Evolutionary conservation across 2,329 filamentous ascomycete species (phyloP).

Genomic region (Macroventuria anomochaeta): DNA sequence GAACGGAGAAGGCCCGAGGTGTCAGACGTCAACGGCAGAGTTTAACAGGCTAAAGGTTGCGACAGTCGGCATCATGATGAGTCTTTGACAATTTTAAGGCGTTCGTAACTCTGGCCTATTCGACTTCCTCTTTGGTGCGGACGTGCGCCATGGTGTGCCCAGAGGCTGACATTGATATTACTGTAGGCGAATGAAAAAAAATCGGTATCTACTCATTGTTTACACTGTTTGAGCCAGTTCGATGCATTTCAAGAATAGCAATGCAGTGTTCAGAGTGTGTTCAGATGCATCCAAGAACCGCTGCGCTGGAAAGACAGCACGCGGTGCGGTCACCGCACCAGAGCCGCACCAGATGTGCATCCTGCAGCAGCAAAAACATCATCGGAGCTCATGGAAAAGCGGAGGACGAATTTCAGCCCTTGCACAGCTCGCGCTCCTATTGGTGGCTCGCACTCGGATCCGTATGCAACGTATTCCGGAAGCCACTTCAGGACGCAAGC

Average conservation of each 20-base stretch:
- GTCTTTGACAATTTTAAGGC: constrained; percentile 7
- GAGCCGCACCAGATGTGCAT: constrained; percentile 12
- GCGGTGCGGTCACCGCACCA: constrained; percentile 7
- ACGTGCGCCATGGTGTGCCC: neutral
- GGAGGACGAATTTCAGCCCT: constrained; percentile 1
- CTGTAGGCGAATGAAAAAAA: no score
- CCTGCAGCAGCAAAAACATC: neutral
- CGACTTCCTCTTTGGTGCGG: constrained; percentile 7
- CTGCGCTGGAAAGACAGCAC: constrained; percentile 1
- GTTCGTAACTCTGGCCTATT: neutral
- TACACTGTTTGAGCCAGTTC: neutral
- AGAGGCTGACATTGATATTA: neutral
- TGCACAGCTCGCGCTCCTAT: constrained; percentile 12
- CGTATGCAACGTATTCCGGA: constrained; percentile 25
- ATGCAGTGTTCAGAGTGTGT: neutral
- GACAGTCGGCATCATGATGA: constrained; percentile 6
- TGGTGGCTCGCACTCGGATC: constrained; percentile 20
- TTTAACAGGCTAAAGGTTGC: neutral
- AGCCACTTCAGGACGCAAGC: constrained; percentile 13
- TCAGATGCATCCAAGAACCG: constrained; percentile 1
- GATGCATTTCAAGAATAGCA: neutral
- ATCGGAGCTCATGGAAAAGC: constrained; percentile 9
- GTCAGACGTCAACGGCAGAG: neutral
- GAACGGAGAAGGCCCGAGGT: neutral
- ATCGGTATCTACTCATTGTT: no score